Base-by-base conservation (phyloP, 495 filamentous ascomycete genomes). In the Usnea hakonensis region DNA sequence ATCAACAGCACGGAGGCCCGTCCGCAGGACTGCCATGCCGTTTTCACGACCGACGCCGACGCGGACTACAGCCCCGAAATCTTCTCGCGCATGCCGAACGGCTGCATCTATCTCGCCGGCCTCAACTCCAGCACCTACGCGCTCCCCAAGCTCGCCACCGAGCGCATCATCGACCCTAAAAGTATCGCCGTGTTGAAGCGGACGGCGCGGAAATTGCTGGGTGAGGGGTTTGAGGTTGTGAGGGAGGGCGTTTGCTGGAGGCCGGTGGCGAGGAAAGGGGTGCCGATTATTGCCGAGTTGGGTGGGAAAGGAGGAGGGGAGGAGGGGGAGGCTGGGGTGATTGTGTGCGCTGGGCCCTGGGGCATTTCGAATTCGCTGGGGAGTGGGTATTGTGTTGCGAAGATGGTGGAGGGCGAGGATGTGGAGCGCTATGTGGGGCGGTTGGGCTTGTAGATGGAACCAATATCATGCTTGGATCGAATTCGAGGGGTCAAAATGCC, bases 71-170 rank as follows among this genome's bases (percentile, higher is more conserved):
- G 81, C 13, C 89, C 90, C 0, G 90, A 94, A 73, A 75, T 90
- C 10, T 91, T 90, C 71, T 83, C 83, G 5, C 78, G 89, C 8
- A 62, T 80, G 5, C 66, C 75, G 16, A 81, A 82, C 3, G 83
- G 81, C 0, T 81, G 90, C 55, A 83, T 92, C 17, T 91, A 90
- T 68, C 73, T 94, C 63, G 88, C 87, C 0, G 90, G 90, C 0
- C 68, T 91, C 23, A 94, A 94, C 69, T 81, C 74, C 13, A 68
- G 77, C 0, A 68, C 67, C 0, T 75, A 89, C 13, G 77, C 80
- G 0, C 73, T 93, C 14, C 88, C 88, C 1, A 69, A 72, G 6
- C 63, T 80, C 5, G 74, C 83, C n/a, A 80, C 79, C 8, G 77
- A 82, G 41, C 67, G 77, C 2, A 70, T 73, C 60, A 68, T 80